Evolutionary conservation across 148 eudicot genomes (phyloP), one percentile per base, ranked within the genome.

Genomic region (Oxyria digyna): DNA sequence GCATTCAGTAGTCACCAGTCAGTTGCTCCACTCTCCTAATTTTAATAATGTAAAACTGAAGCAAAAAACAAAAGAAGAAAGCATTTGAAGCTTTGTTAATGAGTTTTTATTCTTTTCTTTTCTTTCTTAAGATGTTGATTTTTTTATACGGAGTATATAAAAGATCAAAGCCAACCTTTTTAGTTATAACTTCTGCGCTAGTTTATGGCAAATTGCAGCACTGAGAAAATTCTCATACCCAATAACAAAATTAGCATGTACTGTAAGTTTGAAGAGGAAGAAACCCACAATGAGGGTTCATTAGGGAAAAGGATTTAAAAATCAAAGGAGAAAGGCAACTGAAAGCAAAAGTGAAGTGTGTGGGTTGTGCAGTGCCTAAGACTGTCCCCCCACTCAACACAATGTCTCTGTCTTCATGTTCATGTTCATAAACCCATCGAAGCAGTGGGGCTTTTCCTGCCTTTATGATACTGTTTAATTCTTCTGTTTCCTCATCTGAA

Each of bases 391-490:
- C 23, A 46, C 52, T 46, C 52, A 46, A 46, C 52, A 46, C 52
- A 46, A 46, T 45, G 18, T 45, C 50, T 45, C 50, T 45, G 18
- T 15, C 50, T 17, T 17, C 17, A 13, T 45, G 41, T 52, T 42
- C 71, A 71, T 81, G 74, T 78, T 84, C 76, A 83, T n/a, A n/a
- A n/a, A n/a, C n/a, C 73, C 79, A 68, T 74, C 23, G 18, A 37
- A 66, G 69, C 69, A 74, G 72, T 84, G 23, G 83, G 78, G 78
- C 76, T 80, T 73, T 76, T 80, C 73, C 50, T 69, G 71, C 77
- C 84, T 45, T 77, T 85, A 82, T 85, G 78, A 84, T 76, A 70
- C 82, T 89, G 90, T 85, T 83, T 72, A 79, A 77, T 80, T 84
- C 86, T 82, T 73, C 75, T 74, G 80, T 83, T 80, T 76, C 87